These are phyloP conservation scores for Piedraia hortae DNA, from an alignment of 2,329 filamentous ascomycete genomes.

Conservation along the genomic window DNA sequence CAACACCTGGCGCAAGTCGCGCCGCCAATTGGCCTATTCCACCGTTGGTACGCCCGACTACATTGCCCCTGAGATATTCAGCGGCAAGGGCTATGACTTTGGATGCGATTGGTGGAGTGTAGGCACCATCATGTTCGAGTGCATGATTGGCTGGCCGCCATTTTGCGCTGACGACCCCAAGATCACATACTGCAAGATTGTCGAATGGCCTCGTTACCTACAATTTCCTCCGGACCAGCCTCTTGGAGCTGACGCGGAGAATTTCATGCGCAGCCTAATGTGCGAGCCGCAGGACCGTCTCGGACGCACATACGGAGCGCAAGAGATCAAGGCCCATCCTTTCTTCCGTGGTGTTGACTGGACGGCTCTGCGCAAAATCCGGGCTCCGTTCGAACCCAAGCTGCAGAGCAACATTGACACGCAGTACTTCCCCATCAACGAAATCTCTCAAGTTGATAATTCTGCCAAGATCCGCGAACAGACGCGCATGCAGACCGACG, in stretches of 20 bases:
- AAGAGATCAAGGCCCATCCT: slow-evolving; percentile 75
- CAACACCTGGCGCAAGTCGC: slow-evolving; percentile 94
- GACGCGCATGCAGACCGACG: slow-evolving; percentile 42
- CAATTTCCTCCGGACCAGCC: slow-evolving; percentile 94
- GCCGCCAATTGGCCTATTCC: slow-evolving; percentile 87
- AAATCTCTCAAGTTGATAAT: slow-evolving; percentile 91
- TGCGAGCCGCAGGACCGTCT: slow-evolving; percentile 84
- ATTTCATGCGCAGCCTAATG: slow-evolving; percentile 76
- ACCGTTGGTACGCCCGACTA: slow-evolving; percentile 96
- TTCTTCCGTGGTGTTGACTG: slow-evolving; percentile 97
- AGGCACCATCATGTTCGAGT: slow-evolving; percentile 98
- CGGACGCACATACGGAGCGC: slow-evolving; percentile 52
- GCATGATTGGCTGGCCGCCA: slow-evolving; percentile 89
- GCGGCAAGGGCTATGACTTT: slow-evolving; percentile 81
- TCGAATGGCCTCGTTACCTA: slow-evolving; percentile 86
- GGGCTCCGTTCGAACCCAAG: slow-evolving; percentile 85
- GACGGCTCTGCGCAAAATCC: slow-evolving; percentile 71
- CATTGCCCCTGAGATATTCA: slow-evolving; percentile 95
- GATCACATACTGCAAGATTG: slow-evolving; percentile 96
- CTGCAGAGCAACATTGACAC: slow-evolving; percentile 84
- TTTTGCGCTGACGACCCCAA: slow-evolving; percentile 96
- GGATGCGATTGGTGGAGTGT: slow-evolving; percentile 99
- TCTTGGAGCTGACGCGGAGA: slow-evolving; percentile 65
- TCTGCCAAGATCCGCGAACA: slow-evolving; percentile 66
- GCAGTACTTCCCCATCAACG: slow-evolving; percentile 94